Percentiles rank a stretch among this genome's conserved stretches.
These are phyloP conservation scores for Brassica rapa DNA, from an alignment of 345 rosid genomes.

Conservation along the genomic window DNA sequence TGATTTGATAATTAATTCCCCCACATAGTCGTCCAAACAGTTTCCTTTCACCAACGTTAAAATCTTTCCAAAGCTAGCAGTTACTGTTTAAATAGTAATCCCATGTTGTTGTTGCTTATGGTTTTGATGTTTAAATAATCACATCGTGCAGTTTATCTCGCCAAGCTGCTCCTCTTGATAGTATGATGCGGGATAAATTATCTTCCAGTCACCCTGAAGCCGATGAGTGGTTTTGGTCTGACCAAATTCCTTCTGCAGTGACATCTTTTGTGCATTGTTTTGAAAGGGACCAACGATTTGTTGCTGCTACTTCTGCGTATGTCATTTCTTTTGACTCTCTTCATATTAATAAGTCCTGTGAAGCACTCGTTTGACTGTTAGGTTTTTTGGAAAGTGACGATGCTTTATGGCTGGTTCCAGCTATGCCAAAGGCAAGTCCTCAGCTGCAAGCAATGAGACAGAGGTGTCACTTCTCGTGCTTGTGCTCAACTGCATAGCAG, in stretches of 20 bases:
- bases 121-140: slow-evolving; percentile 20
- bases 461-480: slow-evolving; percentile 82
- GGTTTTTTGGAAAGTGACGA: slow-evolving; percentile 25
- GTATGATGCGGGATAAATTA: slow-evolving; percentile 77
- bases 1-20: background rate
- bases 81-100: background rate
- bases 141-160: slow-evolving; percentile 66
- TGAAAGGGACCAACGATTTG: slow-evolving; percentile 63
- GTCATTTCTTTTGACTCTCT: slow-evolving; percentile 34
- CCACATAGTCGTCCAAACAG: slow-evolving; percentile 13
- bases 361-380: background rate
- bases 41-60: slow-evolving; percentile 7
- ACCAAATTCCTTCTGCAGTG: slow-evolving; percentile 66
- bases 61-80: background rate
- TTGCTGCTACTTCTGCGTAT: slow-evolving; percentile 63
- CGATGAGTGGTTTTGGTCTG: slow-evolving; percentile 80
- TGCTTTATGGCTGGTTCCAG: slow-evolving; percentile 46
- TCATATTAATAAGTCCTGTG: slow-evolving; percentile 19
- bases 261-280: slow-evolving; percentile 63
- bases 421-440: slow-evolving; percentile 49
- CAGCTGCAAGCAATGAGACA: slow-evolving; percentile 52
- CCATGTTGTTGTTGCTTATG: slow-evolving; percentile 11
- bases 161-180: slow-evolving; percentile 77
- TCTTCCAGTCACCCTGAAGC: slow-evolving; percentile 76
- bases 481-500: slow-evolving; percentile 74